These are phyloP conservation scores for Termitomyces eurrhizus DNA, from an alignment of 768 basidiomycete species.

Conservation along the genomic window DNA sequence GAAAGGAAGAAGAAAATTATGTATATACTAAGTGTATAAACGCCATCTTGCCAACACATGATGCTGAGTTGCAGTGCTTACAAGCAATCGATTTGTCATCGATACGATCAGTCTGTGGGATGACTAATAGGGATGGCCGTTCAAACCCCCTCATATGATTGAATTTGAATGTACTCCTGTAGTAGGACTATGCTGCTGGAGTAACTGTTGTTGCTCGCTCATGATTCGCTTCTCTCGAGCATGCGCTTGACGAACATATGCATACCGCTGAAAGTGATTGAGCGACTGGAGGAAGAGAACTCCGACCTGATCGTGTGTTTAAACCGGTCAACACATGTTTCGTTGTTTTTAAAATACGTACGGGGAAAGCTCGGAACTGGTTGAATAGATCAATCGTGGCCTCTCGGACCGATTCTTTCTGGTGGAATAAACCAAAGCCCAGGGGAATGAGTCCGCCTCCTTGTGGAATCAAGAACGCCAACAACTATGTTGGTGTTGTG, in stretches of 20 bases:
- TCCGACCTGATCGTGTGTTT: conserved; percentile 54
- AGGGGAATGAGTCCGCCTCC: conserved; percentile 81
- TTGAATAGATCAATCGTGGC: conserved; percentile 82
- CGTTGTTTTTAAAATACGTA: conserved; percentile 33
- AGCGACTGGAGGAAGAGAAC: conserved; percentile 71
- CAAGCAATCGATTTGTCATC: neutral
- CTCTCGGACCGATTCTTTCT: conserved; percentile 69
- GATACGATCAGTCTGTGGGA: neutral
- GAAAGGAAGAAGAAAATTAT: neutral
- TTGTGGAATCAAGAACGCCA: conserved; percentile 72
- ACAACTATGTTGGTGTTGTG: conserved; percentile 48
- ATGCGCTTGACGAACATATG: conserved; percentile 81
- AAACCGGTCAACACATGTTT: neutral
- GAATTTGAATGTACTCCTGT: conserved; percentile 31
- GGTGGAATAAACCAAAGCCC: conserved; percentile 90
- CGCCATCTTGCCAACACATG: neutral
- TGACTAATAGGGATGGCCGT: neutral
- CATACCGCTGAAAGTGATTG: conserved; percentile 87
- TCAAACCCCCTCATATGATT: conserved; percentile 14
- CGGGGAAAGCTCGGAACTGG: conserved; percentile 70
- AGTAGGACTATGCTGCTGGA: conserved; percentile 15
- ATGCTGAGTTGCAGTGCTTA: neutral
- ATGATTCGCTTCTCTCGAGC: conserved; percentile 45
- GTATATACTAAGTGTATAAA: neutral
- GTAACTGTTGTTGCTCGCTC: conserved; percentile 27